Base-by-base conservation (phyloP, 805 yeast species). In the Lachancea waltii region DNA sequence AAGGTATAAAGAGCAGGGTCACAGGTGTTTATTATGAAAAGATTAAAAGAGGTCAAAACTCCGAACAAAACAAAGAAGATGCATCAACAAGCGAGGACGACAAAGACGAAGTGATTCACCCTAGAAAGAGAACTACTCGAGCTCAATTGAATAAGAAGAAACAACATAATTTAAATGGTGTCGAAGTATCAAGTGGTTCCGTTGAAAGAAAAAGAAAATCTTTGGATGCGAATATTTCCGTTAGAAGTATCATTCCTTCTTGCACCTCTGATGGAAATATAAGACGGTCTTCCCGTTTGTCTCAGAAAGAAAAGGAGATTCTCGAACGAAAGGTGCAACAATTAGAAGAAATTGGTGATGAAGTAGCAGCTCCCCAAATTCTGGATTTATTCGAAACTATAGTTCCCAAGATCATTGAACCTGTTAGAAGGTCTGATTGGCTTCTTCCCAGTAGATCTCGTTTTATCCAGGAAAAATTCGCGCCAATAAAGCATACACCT, bases 401-500 rank as follows among this genome's bases (percentile, higher is more conserved):
- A 23, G 60, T 61, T 2, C 50, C 57, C 1, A 61, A 61, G 36
- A 42, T 52, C 7, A 33, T 31, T 19, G 46, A 44, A 4, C 64
- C 65, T 7, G 46, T 43, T n/a, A 48, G 65, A 45, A 50, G 65
- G 38, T 61, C 65, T 7, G 64, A 61, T 38, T 54, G 60, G 55
- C 39, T 61, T 3, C 38, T 61, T 26, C 61, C 61, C 13, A 54
- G 60, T 7, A 53, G 48, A 36, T 33, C 45, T 13, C 49, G 56
- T 16, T 60, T 51, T 33, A 48, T 57, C 3, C 58, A 62, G 7
- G 65, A 60, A 30, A 61, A 58, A 40, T 57, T 54, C 31, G 46
- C 54, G 33, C 53, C 52, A 8, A 54, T 62, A 7, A 60, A 56
- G 40, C 57, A 56, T n/a, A 48, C 47, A 9, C 53, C 47, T 26